Conservation (phyloP, 805 yeast species). For the Schizosaccharomyces lindneri region DNA sequence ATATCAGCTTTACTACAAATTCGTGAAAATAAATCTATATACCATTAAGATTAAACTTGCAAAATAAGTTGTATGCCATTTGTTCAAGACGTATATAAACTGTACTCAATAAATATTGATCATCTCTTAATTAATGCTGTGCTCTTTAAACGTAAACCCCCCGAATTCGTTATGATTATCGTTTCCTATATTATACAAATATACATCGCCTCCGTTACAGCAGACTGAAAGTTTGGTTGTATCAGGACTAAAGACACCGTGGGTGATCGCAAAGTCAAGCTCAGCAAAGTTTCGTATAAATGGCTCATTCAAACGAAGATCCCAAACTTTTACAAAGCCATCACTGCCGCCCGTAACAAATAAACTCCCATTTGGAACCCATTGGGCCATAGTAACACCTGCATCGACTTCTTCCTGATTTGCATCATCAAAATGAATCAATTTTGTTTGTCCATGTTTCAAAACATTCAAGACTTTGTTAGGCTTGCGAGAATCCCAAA, state of each 20-base stretch:
- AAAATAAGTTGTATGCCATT: too few relatives aligned
- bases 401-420: conserved; percentile 1
- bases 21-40: too few relatives aligned
- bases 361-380: background rate
- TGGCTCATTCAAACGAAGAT: background rate
- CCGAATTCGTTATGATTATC: background rate
- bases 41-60: too few relatives aligned
- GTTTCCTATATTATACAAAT: background rate
- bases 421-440: background rate
- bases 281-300: background rate
- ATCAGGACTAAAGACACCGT: background rate
- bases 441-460: background rate
- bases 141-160: background rate
- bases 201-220: background rate
- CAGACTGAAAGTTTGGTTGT: background rate
- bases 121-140: background rate
- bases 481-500: background rate
- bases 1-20: too few relatives aligned
- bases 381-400: background rate
- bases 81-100: too few relatives aligned
- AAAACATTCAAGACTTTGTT: background rate
- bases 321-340: conserved; percentile 2
- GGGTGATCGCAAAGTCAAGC: background rate
- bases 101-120: background rate
- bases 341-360: conserved; percentile 2